Evolutionary conservation across 192 early-diverging fungal genomes (phyloP).

Genomic region (Rhizophagus sp.): DNA sequence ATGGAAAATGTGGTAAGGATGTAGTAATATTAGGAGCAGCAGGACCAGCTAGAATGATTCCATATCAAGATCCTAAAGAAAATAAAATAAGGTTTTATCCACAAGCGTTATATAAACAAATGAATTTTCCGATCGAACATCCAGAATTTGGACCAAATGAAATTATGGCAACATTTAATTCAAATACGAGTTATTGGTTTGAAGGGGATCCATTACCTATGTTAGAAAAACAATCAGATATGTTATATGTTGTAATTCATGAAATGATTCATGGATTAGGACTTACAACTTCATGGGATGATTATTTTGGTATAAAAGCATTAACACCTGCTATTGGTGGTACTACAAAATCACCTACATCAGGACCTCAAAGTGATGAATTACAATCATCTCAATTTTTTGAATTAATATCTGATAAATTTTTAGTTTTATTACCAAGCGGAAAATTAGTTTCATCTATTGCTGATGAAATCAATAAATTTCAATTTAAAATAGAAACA

Average conservation of each 20-base stretch:
- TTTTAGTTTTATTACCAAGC: neutral
- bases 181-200: slow-evolving; percentile 32
- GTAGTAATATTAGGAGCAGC: slow-evolving; percentile 31
- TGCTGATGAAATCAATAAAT: neutral
- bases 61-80: slow-evolving; percentile 36
- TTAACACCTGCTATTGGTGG: neutral
- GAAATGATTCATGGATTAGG: neutral
- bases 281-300: neutral
- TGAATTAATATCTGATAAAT: neutral
- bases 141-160: slow-evolving; percentile 38
- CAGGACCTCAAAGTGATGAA: too few relatives aligned
- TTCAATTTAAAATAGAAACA: neutral
- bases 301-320: neutral
- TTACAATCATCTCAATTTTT: neutral
- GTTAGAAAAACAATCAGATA: neutral
- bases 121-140: neutral
- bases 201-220: neutral
- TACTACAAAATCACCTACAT: too few relatives aligned
- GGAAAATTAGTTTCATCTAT: neutral
- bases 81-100: slow-evolving; percentile 41
- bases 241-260: neutral
- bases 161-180: slow-evolving; percentile 43
- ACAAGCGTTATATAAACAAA: slow-evolving; percentile 44
- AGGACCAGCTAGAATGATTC: slow-evolving; percentile 37
- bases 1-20: neutral